Percentiles rank a stretch among this genome's conserved stretches.
Conservation (phyloP, 2,329 filamentous ascomycete genomes). For the Venturiaceae sp. region DNA sequence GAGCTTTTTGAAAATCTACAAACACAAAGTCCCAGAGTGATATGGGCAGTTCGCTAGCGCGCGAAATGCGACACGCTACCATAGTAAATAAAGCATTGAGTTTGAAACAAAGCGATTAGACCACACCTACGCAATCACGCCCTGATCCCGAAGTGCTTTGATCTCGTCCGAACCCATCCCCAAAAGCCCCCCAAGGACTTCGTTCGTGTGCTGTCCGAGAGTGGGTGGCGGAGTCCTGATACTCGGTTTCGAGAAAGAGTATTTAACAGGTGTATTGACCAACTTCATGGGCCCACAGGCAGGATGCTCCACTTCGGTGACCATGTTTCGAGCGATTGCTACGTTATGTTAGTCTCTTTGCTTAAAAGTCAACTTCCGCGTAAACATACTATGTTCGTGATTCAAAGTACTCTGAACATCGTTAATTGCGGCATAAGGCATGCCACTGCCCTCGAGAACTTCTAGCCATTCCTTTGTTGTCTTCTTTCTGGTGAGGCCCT, state of each 20-base stretch:
- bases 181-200: constrained; percentile 58
- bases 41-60: no score
- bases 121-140: constrained; percentile 47
- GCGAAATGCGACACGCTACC: background rate
- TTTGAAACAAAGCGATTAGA: background rate
- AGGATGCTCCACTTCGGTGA: constrained; percentile 75
- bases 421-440: constrained; percentile 93
- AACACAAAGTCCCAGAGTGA: no score
- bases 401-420: constrained; percentile 78
- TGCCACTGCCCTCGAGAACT: constrained; percentile 76
- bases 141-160: constrained; percentile 50
- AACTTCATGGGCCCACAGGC: constrained; percentile 78
- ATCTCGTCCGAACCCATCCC: constrained; percentile 53
- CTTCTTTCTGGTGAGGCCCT: constrained; percentile 60
- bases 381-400: constrained; percentile 62
- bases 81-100: background rate
- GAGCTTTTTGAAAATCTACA: no score
- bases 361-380: background rate
- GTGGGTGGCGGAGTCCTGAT: constrained; percentile 73
- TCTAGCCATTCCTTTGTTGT: constrained; percentile 85
- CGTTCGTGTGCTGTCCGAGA: constrained; percentile 77
- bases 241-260: constrained; percentile 69
- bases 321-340: constrained; percentile 74
- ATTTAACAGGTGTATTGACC: constrained; percentile 92
- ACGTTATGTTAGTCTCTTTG: constrained; percentile 10